These are phyloP conservation scores for Taphrina flavorubra DNA, from an alignment of 1,139 yeast species.

Conservation along the genomic window DNA sequence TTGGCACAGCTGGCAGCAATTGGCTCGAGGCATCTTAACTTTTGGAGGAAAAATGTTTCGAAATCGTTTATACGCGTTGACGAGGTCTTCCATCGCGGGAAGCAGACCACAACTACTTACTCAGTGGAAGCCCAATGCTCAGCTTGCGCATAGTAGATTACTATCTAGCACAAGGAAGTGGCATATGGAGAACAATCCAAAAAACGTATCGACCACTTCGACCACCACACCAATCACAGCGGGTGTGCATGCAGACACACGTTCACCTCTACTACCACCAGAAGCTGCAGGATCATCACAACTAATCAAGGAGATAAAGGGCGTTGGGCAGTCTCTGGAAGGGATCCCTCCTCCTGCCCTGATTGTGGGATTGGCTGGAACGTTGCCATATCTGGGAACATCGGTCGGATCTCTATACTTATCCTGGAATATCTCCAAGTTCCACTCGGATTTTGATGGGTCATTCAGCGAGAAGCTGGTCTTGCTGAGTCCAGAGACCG, in stretches of 20 bases:
- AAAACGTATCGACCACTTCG: constrained; percentile 34
- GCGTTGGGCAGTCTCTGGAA: constrained; percentile 26
- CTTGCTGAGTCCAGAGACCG: constrained; percentile 27
- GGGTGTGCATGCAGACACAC: constrained; percentile 36
- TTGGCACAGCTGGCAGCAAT: no score
- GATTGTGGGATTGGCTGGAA: constrained; percentile 40
- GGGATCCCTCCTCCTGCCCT: constrained; percentile 40
- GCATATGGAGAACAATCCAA: constrained; percentile 18
- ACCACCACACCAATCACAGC: constrained; percentile 39
- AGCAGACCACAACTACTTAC: background rate
- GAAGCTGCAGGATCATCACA: constrained; percentile 28
- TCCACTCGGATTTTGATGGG: constrained; percentile 24
- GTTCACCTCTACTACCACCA: constrained; percentile 34
- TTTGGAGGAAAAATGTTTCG: background rate
- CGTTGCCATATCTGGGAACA: constrained; percentile 40
- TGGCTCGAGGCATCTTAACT: no score
- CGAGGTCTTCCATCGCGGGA: background rate
- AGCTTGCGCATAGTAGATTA: background rate
- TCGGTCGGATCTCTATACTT: constrained; percentile 30
- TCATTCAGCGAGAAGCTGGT: constrained; percentile 28
- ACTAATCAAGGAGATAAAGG: constrained; percentile 34
- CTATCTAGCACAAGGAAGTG: background rate
- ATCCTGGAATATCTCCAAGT: constrained; percentile 37
- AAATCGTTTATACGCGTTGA: background rate
- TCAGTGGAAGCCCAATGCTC: background rate